These are phyloP conservation scores for Fusarium sp. DNA, from an alignment of 2,329 filamentous ascomycete genomes.

Conservation along the genomic window DNA sequence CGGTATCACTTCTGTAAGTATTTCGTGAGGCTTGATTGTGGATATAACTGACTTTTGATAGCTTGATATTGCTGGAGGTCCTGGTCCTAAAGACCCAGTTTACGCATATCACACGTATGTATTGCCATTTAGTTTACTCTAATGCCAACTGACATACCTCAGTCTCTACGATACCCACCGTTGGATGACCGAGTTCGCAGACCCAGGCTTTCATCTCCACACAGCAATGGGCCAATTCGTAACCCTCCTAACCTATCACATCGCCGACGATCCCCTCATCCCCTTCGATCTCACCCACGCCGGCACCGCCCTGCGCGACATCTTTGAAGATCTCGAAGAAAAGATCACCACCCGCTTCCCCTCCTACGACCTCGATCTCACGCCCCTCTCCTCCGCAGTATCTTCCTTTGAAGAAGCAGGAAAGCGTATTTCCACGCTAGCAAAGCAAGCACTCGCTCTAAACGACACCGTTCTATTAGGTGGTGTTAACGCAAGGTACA, in stretches of 20 bases:
- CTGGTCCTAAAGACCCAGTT: constrained; percentile 26
- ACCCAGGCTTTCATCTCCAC: constrained; percentile 62
- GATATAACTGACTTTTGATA: background rate
- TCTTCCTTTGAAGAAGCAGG: constrained; percentile 11
- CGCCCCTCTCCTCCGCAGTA: constrained; percentile 14
- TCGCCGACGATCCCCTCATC: constrained; percentile 30
- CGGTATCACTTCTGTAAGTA: constrained; percentile 26
- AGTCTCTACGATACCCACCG: constrained; percentile 51
- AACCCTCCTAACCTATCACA: constrained; percentile 27
- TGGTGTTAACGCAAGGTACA: constrained; percentile 20
- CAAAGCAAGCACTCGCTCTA: constrained; percentile 1
- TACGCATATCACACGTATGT: constrained; percentile 23
- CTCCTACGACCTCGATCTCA: background rate
- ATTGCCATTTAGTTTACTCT: rapidly evolving
- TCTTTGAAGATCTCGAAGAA: constrained; percentile 29
- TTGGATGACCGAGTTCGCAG: constrained; percentile 64
- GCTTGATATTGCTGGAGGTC: constrained; percentile 32
- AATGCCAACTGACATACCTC: background rate
- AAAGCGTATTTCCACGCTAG: constrained; percentile 4
- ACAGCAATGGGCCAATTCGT: constrained; percentile 58
- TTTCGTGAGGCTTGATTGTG: rapidly evolving
- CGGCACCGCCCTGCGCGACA: constrained; percentile 16
- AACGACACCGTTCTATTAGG: constrained; percentile 8
- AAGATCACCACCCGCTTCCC: constrained; percentile 15
- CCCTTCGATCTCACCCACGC: constrained; percentile 28